A percentile compares a stretch with the other conserved stretches of the same genome.
Conservation (phyloP, 2,329 filamentous ascomycete species). For the Phaeosphaeriaceae sp. region DNA sequence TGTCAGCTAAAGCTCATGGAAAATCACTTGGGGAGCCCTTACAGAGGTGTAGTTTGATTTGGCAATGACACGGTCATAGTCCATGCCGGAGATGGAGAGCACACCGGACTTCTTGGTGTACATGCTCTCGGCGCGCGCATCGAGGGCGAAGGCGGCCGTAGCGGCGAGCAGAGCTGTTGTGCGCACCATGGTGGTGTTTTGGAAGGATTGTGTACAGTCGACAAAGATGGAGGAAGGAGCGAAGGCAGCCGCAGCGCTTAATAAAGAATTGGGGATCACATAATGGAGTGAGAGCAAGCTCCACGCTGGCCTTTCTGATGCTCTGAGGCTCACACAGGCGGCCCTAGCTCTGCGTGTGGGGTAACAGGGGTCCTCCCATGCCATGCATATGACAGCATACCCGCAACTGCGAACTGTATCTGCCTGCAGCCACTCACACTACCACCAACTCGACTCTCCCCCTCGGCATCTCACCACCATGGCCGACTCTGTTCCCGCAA, state of each 20-base stretch:
- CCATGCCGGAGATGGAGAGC: conserved; percentile 78
- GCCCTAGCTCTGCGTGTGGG: conserved; percentile 8
- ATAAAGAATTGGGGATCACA: conserved; percentile 14
- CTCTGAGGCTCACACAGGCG: conserved; percentile 1
- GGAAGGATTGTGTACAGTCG: conserved; percentile 3
- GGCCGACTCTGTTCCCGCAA: conserved; percentile 73
- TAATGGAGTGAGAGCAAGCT: conserved; percentile 5
- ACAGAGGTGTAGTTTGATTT: conserved; percentile 93
- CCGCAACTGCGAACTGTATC: background rate
- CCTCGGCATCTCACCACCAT: conserved; percentile 55
- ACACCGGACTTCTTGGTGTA: conserved; percentile 90
- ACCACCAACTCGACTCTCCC: background rate
- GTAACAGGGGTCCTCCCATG: conserved; percentile 3
- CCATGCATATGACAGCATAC: background rate
- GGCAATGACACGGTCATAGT: conserved; percentile 81
- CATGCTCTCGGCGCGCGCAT: conserved; percentile 72
- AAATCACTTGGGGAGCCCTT: conserved; percentile 46
- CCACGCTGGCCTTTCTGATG: conserved; percentile 6
- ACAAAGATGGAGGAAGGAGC: conserved; percentile 9
- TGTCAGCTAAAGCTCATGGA: conserved; percentile 7
- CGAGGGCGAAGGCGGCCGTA: conserved; percentile 69
- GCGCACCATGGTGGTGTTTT: conserved; percentile 41
- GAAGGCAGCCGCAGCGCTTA: conserved; percentile 12
- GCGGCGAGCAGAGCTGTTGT: conserved; percentile 55
- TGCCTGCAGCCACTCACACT: conserved; percentile 2